A percentile compares a stretch with the other conserved stretches of the same genome.
Conservation (phyloP, 805 yeast genomes). For the Jamesozyma rosinii region DNA sequence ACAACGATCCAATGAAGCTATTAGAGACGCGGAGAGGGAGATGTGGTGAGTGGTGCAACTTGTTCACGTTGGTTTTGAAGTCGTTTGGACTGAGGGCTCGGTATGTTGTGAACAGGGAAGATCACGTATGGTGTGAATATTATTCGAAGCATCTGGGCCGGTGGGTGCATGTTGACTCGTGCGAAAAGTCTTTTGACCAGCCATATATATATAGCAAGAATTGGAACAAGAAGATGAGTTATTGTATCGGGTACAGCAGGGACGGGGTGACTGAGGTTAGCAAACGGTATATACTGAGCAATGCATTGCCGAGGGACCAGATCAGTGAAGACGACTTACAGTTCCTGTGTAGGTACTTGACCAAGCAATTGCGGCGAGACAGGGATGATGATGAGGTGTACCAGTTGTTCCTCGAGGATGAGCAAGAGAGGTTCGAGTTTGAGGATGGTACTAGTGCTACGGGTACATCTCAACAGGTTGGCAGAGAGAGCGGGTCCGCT, state of each 20-base stretch:
- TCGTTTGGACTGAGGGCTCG: constrained; percentile 59
- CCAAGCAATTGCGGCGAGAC: constrained; percentile 27
- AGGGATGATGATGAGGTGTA: constrained; percentile 31
- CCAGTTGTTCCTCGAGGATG: constrained; percentile 26
- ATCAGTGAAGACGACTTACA: constrained; percentile 35
- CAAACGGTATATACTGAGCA: constrained; percentile 47
- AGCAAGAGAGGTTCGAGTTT: constrained; percentile 24
- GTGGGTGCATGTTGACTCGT: constrained; percentile 86
- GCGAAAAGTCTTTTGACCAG: constrained; percentile 78
- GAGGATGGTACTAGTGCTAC: background rate
- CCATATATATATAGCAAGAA: constrained; percentile 70
- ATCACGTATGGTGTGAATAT: constrained; percentile 94
- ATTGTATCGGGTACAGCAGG: constrained; percentile 60
- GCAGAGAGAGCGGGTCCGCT: constrained; percentile 63
- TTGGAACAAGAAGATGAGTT: constrained; percentile 93
- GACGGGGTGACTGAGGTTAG: constrained; percentile 64
- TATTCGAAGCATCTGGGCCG: constrained; percentile 49
- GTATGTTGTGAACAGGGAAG: constrained; percentile 82
- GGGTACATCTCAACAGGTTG: constrained; percentile 8
- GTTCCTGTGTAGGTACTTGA: constrained; percentile 31
- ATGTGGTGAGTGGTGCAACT: constrained; percentile 94
- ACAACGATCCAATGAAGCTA: constrained; percentile 55
- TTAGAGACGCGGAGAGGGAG: constrained; percentile 62
- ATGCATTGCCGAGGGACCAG: constrained; percentile 40
- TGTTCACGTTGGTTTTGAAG: constrained; percentile 60